Percentiles rank a stretch among this genome's conserved stretches.
phyloP scores from a whole-genome alignment of 1,284 basidiomycete species.

The Exobasidium rhododendri region DNA sequence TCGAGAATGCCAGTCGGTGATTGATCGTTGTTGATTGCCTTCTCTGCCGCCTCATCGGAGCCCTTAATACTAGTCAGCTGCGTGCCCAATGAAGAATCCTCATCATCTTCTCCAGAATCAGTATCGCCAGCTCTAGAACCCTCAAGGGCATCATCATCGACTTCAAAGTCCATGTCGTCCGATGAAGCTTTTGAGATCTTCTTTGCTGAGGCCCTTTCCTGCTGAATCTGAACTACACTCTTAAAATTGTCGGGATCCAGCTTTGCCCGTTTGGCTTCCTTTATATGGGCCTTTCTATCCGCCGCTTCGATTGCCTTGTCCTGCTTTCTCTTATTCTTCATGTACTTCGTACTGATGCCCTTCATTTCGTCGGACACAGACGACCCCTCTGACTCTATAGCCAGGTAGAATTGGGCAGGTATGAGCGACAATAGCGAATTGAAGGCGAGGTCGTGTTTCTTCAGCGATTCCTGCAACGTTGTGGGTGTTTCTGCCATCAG shows the following conservation, averaged over 20 bases:
- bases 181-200: constrained; percentile 15
- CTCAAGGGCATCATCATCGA: constrained; percentile 17
- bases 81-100: constrained; percentile 18
- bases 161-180: constrained; percentile 27
- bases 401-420: constrained; percentile 48
- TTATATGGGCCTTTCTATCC: constrained; percentile 41
- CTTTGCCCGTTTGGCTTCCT: constrained; percentile 42
- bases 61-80: background rate
- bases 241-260: constrained; percentile 49
- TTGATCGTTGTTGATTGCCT: background rate
- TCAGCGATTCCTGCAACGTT: constrained; percentile 26
- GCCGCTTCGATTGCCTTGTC: constrained; percentile 42
- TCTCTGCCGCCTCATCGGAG: background rate
- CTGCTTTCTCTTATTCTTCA: constrained; percentile 52
- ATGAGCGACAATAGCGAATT: constrained; percentile 41
- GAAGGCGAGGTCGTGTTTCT: constrained; percentile 41
- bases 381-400: constrained; percentile 25
- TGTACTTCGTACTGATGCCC: constrained; percentile 35
- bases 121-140: constrained; percentile 26
- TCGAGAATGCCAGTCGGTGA: constrained; percentile 11
- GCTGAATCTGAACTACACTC: constrained; percentile 38
- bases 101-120: constrained; percentile 31
- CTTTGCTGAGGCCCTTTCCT: constrained; percentile 33
- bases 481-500: no score
- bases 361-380: constrained; percentile 8